phyloP scores from a whole-genome alignment of 2,329 filamentous ascomycete genomes.

The Paracorniculantispora psalliotae region DNA sequence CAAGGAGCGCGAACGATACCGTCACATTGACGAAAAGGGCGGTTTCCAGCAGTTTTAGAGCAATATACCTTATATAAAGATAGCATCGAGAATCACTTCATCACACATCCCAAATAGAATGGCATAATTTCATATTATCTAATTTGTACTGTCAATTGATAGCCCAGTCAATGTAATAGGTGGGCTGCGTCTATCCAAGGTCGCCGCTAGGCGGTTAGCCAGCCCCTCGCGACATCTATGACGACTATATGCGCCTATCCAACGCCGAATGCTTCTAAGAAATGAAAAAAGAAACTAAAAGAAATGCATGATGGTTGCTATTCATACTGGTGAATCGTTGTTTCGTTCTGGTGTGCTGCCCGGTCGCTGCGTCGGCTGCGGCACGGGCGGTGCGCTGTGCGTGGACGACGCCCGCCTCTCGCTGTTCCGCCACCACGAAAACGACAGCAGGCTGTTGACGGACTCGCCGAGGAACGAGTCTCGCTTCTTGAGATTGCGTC shows the following conservation, averaged over 20 bases:
- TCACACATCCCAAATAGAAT: too few relatives aligned
- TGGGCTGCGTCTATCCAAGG: not conserved
- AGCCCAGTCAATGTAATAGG: not conserved
- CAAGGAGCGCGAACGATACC: conserved; percentile 73
- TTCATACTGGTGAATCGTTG: conserved; percentile 32
- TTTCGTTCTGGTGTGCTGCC: conserved; percentile 13
- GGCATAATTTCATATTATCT: conserved; percentile 10
- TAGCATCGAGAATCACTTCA: too few relatives aligned
- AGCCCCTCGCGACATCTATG: not conserved
- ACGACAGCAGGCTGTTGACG: conserved; percentile 47
- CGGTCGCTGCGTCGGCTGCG: not conserved
- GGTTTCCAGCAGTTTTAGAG: conserved; percentile 40
- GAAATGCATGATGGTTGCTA: conserved; percentile 7
- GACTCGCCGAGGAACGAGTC: conserved; percentile 44
- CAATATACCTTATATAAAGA: conserved; percentile 28
- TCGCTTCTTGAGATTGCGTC: conserved; percentile 37
- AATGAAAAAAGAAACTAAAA: conserved; percentile 3
- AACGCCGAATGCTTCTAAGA: conserved; percentile 17
- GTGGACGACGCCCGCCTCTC: conserved; percentile 17
- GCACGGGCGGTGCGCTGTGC: conserved; percentile 6
- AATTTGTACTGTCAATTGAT: not conserved
- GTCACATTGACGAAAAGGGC: conserved; percentile 75
- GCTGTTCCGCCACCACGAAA: conserved; percentile 48
- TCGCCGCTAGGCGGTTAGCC: not conserved
- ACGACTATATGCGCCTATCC: conserved; percentile 4